Percentiles rank a stretch among this genome's conserved stretches.
Evolutionary conservation across 2,329 filamentous ascomycete species (phyloP).

Genomic region (Cylindrodendrum hubeiense): DNA sequence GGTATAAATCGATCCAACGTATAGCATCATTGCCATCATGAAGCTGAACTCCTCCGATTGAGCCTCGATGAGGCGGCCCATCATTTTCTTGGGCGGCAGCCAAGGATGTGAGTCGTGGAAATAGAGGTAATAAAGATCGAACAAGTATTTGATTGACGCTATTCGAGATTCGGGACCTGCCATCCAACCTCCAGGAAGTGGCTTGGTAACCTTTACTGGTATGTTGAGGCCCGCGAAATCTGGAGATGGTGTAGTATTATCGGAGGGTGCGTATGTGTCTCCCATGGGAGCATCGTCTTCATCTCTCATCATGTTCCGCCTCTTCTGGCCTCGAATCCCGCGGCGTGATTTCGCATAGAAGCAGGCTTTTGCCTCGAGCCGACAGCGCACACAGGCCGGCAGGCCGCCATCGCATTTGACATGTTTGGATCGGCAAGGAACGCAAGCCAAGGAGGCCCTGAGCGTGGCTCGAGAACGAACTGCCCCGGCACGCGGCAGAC

Average conservation of each 20-base stretch:
- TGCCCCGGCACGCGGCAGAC: slow-evolving; percentile 26
- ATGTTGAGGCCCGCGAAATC: slow-evolving; percentile 9
- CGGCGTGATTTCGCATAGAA: slow-evolving; percentile 37
- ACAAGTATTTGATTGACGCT: slow-evolving; percentile 8
- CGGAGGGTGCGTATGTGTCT: neutral
- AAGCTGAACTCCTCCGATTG: slow-evolving; percentile 20
- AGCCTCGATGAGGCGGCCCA: slow-evolving; percentile 20
- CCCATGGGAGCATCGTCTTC: neutral
- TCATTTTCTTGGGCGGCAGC: slow-evolving; percentile 33
- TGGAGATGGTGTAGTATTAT: slow-evolving; percentile 29
- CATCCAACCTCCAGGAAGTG: slow-evolving; percentile 27
- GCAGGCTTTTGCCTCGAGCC: slow-evolving; percentile 28
- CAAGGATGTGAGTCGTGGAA: slow-evolving; percentile 42
- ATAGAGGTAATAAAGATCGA: slow-evolving; percentile 40
- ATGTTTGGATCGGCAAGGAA: slow-evolving; percentile 39
- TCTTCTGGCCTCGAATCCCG: slow-evolving; percentile 34
- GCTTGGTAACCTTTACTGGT: slow-evolving; percentile 1
- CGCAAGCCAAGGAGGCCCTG: slow-evolving; percentile 39
- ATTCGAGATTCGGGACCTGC: neutral
- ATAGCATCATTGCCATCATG: slow-evolving; percentile 28
- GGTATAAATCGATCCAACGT: slow-evolving; percentile 39
- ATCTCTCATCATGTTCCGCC: slow-evolving; percentile 25
- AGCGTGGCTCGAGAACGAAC: slow-evolving; percentile 27
- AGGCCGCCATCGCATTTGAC: slow-evolving; percentile 34
- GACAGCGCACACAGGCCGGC: slow-evolving; percentile 38